Evolutionary conservation across 2,329 filamentous ascomycete genomes (phyloP).

Genomic region (Metarhizium humberi): DNA sequence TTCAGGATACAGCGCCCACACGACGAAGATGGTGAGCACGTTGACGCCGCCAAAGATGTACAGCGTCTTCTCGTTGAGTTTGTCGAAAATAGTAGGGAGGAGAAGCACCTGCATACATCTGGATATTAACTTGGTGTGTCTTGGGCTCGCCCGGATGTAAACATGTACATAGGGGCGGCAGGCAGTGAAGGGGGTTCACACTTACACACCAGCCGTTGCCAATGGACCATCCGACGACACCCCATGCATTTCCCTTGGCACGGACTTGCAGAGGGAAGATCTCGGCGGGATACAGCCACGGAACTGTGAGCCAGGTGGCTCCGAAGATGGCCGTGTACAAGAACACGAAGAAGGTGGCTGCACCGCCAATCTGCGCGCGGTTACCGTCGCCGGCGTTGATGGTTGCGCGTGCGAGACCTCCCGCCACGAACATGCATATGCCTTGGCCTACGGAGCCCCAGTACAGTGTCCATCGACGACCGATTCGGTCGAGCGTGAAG

Average conservation of each 20-base stretch:
- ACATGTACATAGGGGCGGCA: neutral
- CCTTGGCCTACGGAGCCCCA: slow-evolving; percentile 58
- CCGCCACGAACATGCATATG: slow-evolving; percentile 58
- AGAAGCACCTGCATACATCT: slow-evolving; percentile 28
- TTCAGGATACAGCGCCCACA: slow-evolving; percentile 67
- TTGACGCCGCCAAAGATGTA: slow-evolving; percentile 67
- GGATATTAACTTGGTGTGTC: too few relatives aligned
- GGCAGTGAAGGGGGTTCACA: slow-evolving; percentile 46
- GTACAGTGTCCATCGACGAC: slow-evolving; percentile 59
- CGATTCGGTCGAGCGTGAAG: slow-evolving; percentile 60
- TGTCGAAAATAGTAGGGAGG: slow-evolving; percentile 51
- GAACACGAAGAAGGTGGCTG: slow-evolving; percentile 63
- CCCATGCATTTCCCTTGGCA: slow-evolving; percentile 50
- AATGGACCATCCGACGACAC: slow-evolving; percentile 50
- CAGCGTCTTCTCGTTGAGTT: slow-evolving; percentile 60
- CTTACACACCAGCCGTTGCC: slow-evolving; percentile 52
- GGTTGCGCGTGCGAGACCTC: slow-evolving; percentile 47
- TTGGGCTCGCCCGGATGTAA: too few relatives aligned
- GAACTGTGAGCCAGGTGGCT: slow-evolving; percentile 41
- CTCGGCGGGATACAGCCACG: slow-evolving; percentile 54
- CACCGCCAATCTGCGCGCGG: slow-evolving; percentile 45
- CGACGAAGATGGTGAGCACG: slow-evolving; percentile 54
- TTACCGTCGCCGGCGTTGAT: slow-evolving; percentile 33
- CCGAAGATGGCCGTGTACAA: slow-evolving; percentile 34
- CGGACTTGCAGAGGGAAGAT: slow-evolving; percentile 47